These are phyloP conservation scores for Cryptococcus hybrid DNA, from an alignment of 1,284 basidiomycete genomes.

Conservation along the genomic window DNA sequence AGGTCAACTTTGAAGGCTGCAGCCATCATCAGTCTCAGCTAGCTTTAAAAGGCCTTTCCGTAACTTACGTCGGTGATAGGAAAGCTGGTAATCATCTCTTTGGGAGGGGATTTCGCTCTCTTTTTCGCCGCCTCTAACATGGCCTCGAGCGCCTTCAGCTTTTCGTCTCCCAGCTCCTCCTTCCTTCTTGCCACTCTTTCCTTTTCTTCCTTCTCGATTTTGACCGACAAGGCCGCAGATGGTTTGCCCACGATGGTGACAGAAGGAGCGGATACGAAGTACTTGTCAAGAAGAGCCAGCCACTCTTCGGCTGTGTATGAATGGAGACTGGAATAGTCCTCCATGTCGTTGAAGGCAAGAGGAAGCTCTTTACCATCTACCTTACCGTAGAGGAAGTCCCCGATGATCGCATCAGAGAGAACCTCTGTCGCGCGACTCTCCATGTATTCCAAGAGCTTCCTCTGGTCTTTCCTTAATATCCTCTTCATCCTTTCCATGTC, in stretches of 20 bases:
- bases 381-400: constrained; percentile 84
- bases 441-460: constrained; percentile 58
- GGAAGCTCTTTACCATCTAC: constrained; percentile 78
- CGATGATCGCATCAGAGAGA: constrained; percentile 61
- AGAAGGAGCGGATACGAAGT: constrained; percentile 69
- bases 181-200: constrained; percentile 70
- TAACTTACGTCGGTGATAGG: constrained; percentile 68
- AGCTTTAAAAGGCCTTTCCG: too few species aligned
- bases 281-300: constrained; percentile 77
- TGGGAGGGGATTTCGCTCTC: constrained; percentile 85
- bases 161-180: constrained; percentile 70
- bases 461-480: constrained; percentile 82
- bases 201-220: constrained; percentile 80
- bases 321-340: constrained; percentile 65
- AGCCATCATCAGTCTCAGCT: neutral
- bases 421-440: constrained; percentile 41
- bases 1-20: constrained; percentile 75
- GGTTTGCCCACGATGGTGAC: constrained; percentile 82
- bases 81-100: constrained; percentile 76
- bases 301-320: constrained; percentile 76
- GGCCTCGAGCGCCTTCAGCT: constrained; percentile 68
- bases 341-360: constrained; percentile 73
- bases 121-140: constrained; percentile 78
- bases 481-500: constrained; percentile 91
- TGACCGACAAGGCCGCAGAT: constrained; percentile 77